Evolutionary conservation across 1,284 basidiomycete species (phyloP).

Genomic region (Irpex sp.): DNA sequence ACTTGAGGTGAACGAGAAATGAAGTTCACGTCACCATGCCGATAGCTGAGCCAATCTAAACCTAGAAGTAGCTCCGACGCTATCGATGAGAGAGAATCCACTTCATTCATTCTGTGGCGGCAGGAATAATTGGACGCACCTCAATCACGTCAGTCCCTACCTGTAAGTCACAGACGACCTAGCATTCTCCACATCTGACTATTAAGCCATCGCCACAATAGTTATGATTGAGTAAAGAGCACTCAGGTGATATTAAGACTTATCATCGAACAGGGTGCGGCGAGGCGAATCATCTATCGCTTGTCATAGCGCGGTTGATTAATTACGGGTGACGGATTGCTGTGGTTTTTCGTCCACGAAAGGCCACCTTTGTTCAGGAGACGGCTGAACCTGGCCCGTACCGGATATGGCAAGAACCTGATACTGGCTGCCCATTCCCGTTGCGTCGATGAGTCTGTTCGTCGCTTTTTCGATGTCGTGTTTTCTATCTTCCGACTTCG

Average conservation of each 20-base stretch:
- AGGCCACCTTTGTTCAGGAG: conserved; percentile 27
- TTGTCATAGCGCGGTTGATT: conserved; percentile 1
- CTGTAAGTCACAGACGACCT: not conserved
- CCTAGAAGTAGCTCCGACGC: not conserved
- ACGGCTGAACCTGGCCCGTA: conserved; percentile 10
- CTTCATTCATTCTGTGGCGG: not conserved
- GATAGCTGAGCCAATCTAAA: not conserved
- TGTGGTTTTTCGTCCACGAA: conserved; percentile 20
- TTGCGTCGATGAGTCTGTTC: conserved; percentile 52
- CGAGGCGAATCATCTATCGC: conserved; percentile 3
- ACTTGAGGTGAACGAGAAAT: not conserved
- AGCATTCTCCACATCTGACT: not conserved
- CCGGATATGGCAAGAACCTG: conserved; percentile 53
- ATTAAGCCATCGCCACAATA: not conserved
- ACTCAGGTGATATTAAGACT: not conserved
- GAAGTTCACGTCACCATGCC: not conserved
- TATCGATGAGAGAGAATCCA: not conserved
- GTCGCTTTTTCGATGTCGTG: conserved; percentile 43
- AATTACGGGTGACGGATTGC: not conserved
- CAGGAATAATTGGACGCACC: not conserved
- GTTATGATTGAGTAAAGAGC: not conserved
- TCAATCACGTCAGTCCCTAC: not conserved
- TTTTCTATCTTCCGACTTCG: conserved; percentile 41
- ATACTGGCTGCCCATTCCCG: conserved; percentile 68
- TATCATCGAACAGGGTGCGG: not conserved